Base-by-base conservation (phyloP, 352 stramenopile species). In the Globisporangium middletonii region DNA sequence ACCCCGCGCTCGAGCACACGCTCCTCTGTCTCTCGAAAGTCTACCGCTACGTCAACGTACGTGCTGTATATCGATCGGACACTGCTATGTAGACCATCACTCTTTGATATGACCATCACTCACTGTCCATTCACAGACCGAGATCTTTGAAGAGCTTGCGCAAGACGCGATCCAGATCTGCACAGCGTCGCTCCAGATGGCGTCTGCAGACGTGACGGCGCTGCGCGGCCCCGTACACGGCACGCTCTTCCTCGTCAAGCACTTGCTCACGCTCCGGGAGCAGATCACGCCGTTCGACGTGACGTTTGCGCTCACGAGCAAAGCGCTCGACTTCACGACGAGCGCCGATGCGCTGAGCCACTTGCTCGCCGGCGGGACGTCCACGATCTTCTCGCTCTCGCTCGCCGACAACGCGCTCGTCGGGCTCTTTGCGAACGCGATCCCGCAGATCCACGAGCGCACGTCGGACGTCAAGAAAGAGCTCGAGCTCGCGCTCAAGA, bases 261-360 rank as follows among this genome's bases (percentile, higher is more conserved):
- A 94, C 56, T 53, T 92, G 43, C 76, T 94, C 1, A 94, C 83
- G 37, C 62, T 94, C 33, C 78, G 84, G 8, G 84, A 94, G 49
- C 84, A 91, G 59, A 91, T 94, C 56, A 89, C 82, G 28, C 84
- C 82, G 33, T 94, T 94, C 28, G 80, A 94, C 37, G 91, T 92
- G 62, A 77, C 86, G 44, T 90, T 92, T 50, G 68, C 82, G 1
- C 71, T 87, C 27, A 85, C 68, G 4, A 83, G 73, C 59, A 91
- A 89, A 53, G 71, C 77, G 8, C 57, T 94, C 26, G 80, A 91
- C 53, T 91, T 94, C 47, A 85, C 80, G 2, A 90, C 74, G 57
- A 91, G 72, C 27, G 68, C 73, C 2, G 82, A 94, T 44, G 83
- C 83, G 7, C 83, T 90, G 77, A 81, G 68, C 33, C 75, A 87